phyloP scores from a whole-genome alignment of 208 protist genomes.

The Entamoeba moshkovskii region DNA sequence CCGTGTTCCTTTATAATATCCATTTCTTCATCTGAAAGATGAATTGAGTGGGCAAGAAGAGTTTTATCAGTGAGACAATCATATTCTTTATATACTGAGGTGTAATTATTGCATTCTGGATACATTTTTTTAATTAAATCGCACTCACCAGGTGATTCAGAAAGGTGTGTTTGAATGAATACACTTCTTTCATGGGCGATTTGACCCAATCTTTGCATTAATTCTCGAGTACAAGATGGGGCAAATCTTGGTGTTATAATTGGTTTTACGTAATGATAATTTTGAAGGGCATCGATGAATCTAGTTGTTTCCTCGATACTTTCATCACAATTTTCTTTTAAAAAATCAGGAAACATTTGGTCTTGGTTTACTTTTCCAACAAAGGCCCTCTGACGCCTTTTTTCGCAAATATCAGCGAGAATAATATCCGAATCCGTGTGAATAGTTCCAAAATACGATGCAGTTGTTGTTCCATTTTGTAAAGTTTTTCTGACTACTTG shows the following conservation, averaged over 20 bases:
- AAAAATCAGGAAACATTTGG: conserved; percentile 62
- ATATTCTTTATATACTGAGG: conserved; percentile 55
- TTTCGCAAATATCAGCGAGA: conserved; percentile 45
- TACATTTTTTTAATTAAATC: conserved; percentile 34
- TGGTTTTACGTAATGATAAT: conserved; percentile 44
- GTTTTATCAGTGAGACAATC: conserved; percentile 55
- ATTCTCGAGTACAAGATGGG: conserved; percentile 59
- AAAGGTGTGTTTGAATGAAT: conserved; percentile 69
- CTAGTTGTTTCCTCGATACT: conserved; percentile 46
- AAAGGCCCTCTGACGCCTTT: conserved; percentile 57
- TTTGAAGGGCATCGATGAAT: conserved; percentile 44
- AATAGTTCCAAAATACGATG: conserved; percentile 65
- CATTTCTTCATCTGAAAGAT: conserved; percentile 61
- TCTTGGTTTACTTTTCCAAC: conserved; percentile 61
- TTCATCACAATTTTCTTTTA: conserved; percentile 56
- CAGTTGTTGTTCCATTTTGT: conserved; percentile 66
- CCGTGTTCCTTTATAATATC: conserved; percentile 46
- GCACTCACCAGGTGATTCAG: conserved; percentile 54
- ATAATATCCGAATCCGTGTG: conserved; percentile 55
- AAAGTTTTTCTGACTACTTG: conserved; percentile 36
- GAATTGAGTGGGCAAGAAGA: conserved; percentile 67
- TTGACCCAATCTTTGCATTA: conserved; percentile 56
- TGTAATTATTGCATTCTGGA: conserved; percentile 42
- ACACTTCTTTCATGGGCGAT: conserved; percentile 52
- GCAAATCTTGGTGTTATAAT: conserved; percentile 73